phyloP scores from a whole-genome alignment of 441 rosid genomes.

The Kokia cookei region DNA sequence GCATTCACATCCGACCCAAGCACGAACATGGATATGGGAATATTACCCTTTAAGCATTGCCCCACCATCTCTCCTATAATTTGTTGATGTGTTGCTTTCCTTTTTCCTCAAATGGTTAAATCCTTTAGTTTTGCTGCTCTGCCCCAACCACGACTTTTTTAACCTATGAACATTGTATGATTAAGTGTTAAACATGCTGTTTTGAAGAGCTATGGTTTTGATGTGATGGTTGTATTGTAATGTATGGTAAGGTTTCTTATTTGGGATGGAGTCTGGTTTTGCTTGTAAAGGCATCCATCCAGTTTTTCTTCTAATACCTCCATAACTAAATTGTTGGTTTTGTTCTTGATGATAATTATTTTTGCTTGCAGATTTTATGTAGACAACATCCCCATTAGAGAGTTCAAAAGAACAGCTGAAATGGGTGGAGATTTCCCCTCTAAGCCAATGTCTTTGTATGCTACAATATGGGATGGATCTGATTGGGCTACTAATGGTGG shows the following conservation, averaged over 20 bases:
- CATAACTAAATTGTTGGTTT: slow-evolving; percentile 1
- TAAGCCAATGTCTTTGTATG: slow-evolving; percentile 37
- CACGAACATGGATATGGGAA: not conserved
- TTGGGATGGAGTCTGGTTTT: slow-evolving; percentile 20
- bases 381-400: slow-evolving; percentile 30
- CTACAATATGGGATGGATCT: slow-evolving; percentile 47
- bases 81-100: not conserved
- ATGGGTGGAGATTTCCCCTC: slow-evolving; percentile 37
- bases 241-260: slow-evolving; percentile 10
- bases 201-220: slow-evolving; percentile 9
- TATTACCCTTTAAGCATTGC: not conserved
- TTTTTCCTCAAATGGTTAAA: not conserved
- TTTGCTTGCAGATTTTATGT: slow-evolving; percentile 19
- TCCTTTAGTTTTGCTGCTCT: not conserved
- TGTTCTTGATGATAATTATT: not conserved
- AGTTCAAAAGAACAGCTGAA: slow-evolving; percentile 9
- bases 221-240: slow-evolving; percentile 6
- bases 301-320: not conserved
- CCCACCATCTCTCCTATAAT: not conserved
- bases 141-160: not conserved
- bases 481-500: slow-evolving; percentile 38
- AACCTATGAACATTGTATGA: slow-evolving; percentile 4
- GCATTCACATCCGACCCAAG: not conserved
- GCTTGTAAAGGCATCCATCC: not conserved
- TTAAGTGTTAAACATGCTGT: slow-evolving; percentile 12